A percentile compares a stretch with the other conserved stretches of the same genome.
These are phyloP conservation scores for Thalassiosira profunda DNA, from an alignment of 108 stramenopile species.

Conservation along the genomic window DNA sequence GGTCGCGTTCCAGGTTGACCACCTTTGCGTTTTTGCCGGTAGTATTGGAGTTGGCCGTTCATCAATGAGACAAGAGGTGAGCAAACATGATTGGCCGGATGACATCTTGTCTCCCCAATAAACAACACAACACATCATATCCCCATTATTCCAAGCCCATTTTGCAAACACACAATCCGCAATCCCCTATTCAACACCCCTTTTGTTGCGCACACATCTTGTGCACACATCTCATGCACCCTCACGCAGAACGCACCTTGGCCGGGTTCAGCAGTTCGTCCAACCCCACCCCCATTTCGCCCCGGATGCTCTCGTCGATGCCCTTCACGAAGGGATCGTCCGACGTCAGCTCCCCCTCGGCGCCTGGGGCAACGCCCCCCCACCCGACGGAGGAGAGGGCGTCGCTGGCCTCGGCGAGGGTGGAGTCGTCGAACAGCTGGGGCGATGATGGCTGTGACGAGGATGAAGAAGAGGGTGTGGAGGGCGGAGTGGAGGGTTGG, in stretches of 20 bases:
- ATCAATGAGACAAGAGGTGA: no score
- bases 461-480: neutral
- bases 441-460: neutral
- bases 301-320: conserved; percentile 76
- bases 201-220: no score
- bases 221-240: no score
- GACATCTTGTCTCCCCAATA: no score
- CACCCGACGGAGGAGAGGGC: conserved; percentile 77
- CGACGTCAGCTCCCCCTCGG: conserved; percentile 59
- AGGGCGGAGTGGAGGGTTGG: no score
- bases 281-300: conserved; percentile 74
- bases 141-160: no score
- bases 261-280: conserved; percentile 93
- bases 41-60: no score
- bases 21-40: no score
- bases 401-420: conserved; percentile 62
- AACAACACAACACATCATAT: no score
- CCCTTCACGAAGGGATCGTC: conserved; percentile 82
- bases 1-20: conserved; percentile 91
- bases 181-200: no score
- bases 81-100: no score
- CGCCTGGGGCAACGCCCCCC: conserved; percentile 36
- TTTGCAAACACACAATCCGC: no score
- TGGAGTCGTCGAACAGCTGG: conserved; percentile 22
- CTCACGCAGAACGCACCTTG: conserved; percentile 73